Base-by-base conservation (phyloP, 2,329 filamentous ascomycete genomes). In the Trichoderma gracile region DNA sequence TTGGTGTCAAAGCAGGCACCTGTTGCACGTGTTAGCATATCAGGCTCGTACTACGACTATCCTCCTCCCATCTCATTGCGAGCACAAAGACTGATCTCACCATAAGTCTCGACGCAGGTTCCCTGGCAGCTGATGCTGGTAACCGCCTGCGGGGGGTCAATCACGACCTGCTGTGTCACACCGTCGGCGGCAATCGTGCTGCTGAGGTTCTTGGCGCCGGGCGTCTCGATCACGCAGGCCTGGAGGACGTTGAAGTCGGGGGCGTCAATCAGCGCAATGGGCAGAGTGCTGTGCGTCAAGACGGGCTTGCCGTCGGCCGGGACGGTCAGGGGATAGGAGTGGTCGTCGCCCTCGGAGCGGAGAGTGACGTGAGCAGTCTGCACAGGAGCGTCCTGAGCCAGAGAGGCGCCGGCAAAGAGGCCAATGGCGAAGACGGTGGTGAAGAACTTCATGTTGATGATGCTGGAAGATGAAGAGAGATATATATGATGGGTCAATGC, bases 91-190 rank as follows among this genome's bases (percentile, higher is more conserved):
- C 21, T 69, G 30, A 12, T 33, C 68, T 67, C 64, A 75, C 78
- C 71, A 58, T 78, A 80, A 5, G 73, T 77, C 2, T 73, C 66
- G n/a, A 82, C 72, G 68, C 79, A 83, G 3, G 71, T 67, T 60
- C 79, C 78, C 58, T 73, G 67, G 71, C 80, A 82, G 67, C 73
- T 77, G 23, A 83, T 79, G 15, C 73, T 73, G 6, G 71, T 71
- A 58, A 84, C 74, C 4, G 77, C 76, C 69, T 79, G 75, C 4
- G 81, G 79, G 23, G 81, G 80, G 0, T 78, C 78, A 25, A 84
- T 74, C 9, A 77, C 69, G 23, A 84, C 73, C 63, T 79, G 76
- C 67, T 78, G 74, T 17, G 73, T 67, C 10, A 77, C 78, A 60
- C 71, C 70, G 17, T 69, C 68, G 14, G 65, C 58, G 14, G 71